phyloP scores from a whole-genome alignment of 805 yeast species.

The Saccharomyces eubayanus region DNA sequence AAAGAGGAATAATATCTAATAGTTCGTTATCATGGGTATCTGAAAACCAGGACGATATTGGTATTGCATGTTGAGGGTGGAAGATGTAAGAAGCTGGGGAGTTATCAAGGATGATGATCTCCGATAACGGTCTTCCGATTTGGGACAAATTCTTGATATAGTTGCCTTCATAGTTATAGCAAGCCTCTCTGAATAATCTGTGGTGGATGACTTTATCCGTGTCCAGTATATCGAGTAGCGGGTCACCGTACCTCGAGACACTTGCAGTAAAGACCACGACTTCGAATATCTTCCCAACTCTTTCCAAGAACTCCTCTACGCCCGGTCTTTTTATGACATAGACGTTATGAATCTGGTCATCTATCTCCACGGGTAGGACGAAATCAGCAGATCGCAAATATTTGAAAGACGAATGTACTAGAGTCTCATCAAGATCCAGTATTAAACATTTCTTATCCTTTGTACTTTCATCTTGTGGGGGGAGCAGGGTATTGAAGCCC shows the following conservation, averaged over 20 bases:
- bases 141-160: conserved; percentile 87
- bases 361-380: conserved; percentile 94
- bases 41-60: conserved; percentile 94
- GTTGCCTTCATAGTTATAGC: conserved; percentile 87
- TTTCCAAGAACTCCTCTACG: conserved; percentile 79
- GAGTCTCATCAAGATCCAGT: conserved; percentile 86
- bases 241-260: conserved; percentile 91
- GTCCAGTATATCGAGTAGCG: conserved; percentile 81
- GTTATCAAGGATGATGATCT: conserved; percentile 83
- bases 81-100: conserved; percentile 93
- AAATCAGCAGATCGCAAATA: conserved; percentile 87
- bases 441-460: conserved; percentile 73
- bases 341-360: conserved; percentile 81
- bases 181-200: conserved; percentile 84
- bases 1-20: conserved; percentile 77
- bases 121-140: conserved; percentile 81
- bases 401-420: conserved; percentile 90
- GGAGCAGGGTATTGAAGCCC: conserved; percentile 57
- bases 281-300: conserved; percentile 78
- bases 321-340: conserved; percentile 96
- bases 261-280: conserved; percentile 95
- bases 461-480: conserved; percentile 32
- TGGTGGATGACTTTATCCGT: conserved; percentile 66
- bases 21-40: conserved; percentile 95
- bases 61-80: conserved; percentile 95